Evolutionary conservation across 2,329 filamentous ascomycete species (phyloP), one percentile per base, ranked within the genome.

Genomic region (Pseudocercospora macadamiae): DNA sequence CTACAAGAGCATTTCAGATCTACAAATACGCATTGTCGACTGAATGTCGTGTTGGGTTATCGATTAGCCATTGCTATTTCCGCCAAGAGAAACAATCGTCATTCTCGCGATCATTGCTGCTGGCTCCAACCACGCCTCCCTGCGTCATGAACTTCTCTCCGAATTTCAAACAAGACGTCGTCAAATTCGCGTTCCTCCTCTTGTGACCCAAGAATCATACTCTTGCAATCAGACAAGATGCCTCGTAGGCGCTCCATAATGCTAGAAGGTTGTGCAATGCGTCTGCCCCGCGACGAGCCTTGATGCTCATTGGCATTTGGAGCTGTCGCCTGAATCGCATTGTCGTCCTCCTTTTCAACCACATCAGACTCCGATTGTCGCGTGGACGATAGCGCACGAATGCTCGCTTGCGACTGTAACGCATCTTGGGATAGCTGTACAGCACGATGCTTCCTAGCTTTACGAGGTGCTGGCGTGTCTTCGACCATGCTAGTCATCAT

Each of bases 91-190:
- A n/a, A n/a, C n/a, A n/a, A n/a, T n/a, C n/a, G n/a, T n/a, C n/a
- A n/a, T n/a, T n/a, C n/a, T n/a, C n/a, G n/a, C n/a, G n/a, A n/a
- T n/a, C n/a, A n/a, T 32, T 32, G 28, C 28, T 32, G 12, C 12
- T 32, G 28, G 25, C 45, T 36, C 42, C 49, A 49, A 9, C 36
- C 45, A 4, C 56, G 45, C 23, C 55, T 18, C 3, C 55, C 86
- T 14, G 90, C 90, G 56, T 87, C 85, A 71, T 89, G 89, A 52
- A 93, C 81, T 72, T 89, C 86, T 63, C 84, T 82, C 73, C 89
- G 88, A 64, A 93, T 85, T 72, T 93, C 89, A 78, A 93, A 90
- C 70, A 95, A 80, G 67, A 91, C 77, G 70, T 93, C 88, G 69
- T 95, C 90, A 64, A 95, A 81, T 70, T 88, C 82, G 59, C 86